phyloP scores from a whole-genome alignment of 148 eudicot species.

The Diospyros kaki region DNA sequence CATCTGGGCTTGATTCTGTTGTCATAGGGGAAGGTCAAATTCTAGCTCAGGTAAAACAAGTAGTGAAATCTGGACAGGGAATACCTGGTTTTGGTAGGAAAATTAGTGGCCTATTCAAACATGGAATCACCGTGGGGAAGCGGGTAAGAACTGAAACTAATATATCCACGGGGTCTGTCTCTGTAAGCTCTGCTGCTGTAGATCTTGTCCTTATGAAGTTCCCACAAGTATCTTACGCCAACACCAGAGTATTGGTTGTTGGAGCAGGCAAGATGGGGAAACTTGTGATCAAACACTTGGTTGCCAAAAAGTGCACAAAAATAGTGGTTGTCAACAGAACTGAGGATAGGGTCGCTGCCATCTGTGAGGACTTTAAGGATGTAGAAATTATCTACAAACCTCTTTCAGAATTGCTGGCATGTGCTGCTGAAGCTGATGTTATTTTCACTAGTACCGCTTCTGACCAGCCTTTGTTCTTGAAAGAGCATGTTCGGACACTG shows the following conservation, averaged over 20 bases:
- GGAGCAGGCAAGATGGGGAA: slow-evolving; percentile 69
- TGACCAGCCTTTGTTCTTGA: slow-evolving; percentile 30
- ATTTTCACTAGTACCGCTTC: slow-evolving; percentile 49
- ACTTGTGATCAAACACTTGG: slow-evolving; percentile 51
- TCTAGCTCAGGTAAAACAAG: slow-evolving; percentile 50
- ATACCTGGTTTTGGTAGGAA: slow-evolving; percentile 47
- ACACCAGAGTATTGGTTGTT: slow-evolving; percentile 38
- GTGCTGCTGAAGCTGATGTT: slow-evolving; percentile 50
- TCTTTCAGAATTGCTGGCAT: slow-evolving; percentile 28
- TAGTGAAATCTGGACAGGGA: slow-evolving; percentile 40
- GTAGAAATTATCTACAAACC: slow-evolving; percentile 37
- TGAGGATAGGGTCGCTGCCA: slow-evolving; percentile 36
- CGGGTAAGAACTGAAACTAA: slow-evolving; percentile 51
- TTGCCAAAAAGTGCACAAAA: slow-evolving; percentile 40
- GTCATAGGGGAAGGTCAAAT: slow-evolving; percentile 61
- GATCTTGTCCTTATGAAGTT: slow-evolving; percentile 45
- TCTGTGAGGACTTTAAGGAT: slow-evolving; percentile 31
- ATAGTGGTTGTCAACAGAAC: slow-evolving; percentile 55
- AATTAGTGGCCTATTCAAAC: slow-evolving; percentile 49
- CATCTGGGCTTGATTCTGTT: slow-evolving; percentile 53
- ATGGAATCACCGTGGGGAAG: slow-evolving; percentile 48
- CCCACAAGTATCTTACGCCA: slow-evolving; percentile 29
- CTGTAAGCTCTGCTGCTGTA: slow-evolving; percentile 59
- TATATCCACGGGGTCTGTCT: slow-evolving; percentile 50
- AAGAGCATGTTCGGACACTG: slow-evolving; percentile 33